Evolutionary conservation across 2,329 filamentous ascomycete species (phyloP).

Genomic region (Hypoxylon sp.): DNA sequence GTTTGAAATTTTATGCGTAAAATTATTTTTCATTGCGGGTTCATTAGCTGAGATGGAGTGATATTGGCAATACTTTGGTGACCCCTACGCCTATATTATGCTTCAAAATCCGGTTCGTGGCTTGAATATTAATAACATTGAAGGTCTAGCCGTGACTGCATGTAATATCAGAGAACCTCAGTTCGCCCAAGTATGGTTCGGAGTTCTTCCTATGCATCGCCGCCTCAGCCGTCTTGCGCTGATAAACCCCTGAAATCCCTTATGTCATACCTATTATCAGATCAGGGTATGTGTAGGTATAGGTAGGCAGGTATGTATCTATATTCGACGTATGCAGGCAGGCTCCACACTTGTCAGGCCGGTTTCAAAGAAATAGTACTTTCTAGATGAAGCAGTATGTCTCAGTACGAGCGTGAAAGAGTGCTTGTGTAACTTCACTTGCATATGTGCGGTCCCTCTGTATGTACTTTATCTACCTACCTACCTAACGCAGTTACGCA

Average conservation of each 20-base stretch:
- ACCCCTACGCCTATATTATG: neutral
- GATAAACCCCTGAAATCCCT: neutral
- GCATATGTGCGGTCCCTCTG: slow-evolving; percentile 19
- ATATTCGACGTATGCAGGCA: slow-evolving; percentile 1
- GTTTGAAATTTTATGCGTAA: too few species aligned
- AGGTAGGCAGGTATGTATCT: too few species aligned
- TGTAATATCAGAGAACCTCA: neutral
- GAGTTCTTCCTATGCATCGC: neutral
- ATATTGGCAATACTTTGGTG: neutral
- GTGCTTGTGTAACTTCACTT: slow-evolving; percentile 23
- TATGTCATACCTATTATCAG: neutral
- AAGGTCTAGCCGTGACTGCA: neutral
- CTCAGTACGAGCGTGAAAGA: neutral
- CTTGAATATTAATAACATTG: too few species aligned
- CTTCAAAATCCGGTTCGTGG: neutral
- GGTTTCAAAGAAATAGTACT: slow-evolving; percentile 4
- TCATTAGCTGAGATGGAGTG: neutral
- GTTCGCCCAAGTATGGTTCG: neutral
- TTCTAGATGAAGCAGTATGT: neutral
- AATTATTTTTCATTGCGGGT: neutral
- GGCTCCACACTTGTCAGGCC: slow-evolving; percentile 16
- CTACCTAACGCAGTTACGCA: slow-evolving; percentile 35
- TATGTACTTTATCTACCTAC: slow-evolving; percentile 10
- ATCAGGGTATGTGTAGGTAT: neutral
- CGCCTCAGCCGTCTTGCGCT: neutral